Base-by-base conservation (phyloP, 1,284 basidiomycete genomes). In the Dichomitus squalens region DNA sequence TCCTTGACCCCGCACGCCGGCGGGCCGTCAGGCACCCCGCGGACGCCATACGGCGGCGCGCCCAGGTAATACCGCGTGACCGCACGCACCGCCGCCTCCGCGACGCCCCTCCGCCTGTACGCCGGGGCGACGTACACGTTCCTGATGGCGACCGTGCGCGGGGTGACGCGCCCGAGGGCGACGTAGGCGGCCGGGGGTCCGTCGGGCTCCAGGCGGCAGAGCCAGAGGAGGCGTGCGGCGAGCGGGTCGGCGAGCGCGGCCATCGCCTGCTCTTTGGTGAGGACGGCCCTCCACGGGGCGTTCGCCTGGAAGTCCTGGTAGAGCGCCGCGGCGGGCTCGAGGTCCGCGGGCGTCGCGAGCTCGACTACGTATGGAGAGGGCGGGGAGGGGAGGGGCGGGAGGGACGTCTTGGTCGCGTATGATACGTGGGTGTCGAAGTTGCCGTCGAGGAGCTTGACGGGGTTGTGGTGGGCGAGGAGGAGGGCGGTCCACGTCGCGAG, bases 31-130 rank as follows among this genome's bases (percentile, higher is more conserved):
- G 59, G 57, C 20, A 64, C 51, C 11, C 61, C 64, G 14, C 57
- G 51, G 40, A 62, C 64, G 12, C 61, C 65, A 4, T 63, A 35
- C 0, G 65, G 59, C 31, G 52, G 34, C 7, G 54, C 61, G 7
- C 64, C 66, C 1, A 70, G 58, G 50, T 64, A 66, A 52, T 60
- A 66, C 29, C 68, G 63, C 6, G 56, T 63, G 2, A 68, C 41
- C 0, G 62, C 61, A 1, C 59, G 35, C 4, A 69, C 60, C 57
- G 68, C 53, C 3, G 61, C 56, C 36, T 64, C 68, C 6, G 63
- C 68, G 46, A 68, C 58, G 7, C 68, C 68, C 34, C 60, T 57
- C n/a, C 63, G 54, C 6, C 66, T 64, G 29, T 64, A 54, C 9
- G 52, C 35, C 4, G 66, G 57, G 0, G 50, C 33, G 12, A 68